These are phyloP conservation scores for Mycena rosella DNA, from an alignment of 768 basidiomycete species.

Conservation along the genomic window DNA sequence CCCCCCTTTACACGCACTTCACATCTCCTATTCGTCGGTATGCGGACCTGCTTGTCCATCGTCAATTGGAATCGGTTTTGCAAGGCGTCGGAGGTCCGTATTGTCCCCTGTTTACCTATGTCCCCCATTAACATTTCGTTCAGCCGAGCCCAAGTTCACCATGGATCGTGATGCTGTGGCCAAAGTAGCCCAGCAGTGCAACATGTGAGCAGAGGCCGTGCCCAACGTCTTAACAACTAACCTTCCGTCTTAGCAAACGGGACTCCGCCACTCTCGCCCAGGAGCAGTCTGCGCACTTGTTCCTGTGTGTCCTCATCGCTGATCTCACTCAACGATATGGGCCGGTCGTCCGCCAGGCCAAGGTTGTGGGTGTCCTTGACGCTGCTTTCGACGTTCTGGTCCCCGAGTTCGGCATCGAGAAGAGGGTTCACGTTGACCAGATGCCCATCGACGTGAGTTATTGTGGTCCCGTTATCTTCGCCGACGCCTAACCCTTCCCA, in stretches of 20 bases:
- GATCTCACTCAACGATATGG: slow-evolving; percentile 96
- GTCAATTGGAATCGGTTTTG: slow-evolving; percentile 92
- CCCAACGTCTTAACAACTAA: slow-evolving; percentile 16
- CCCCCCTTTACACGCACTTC: slow-evolving; percentile 94
- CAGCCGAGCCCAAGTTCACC: slow-evolving; percentile 88
- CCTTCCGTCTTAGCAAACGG: slow-evolving; percentile 70
- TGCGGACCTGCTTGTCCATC: slow-evolving; percentile 95
- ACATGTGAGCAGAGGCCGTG: slow-evolving; percentile 74
- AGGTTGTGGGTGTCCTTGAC: slow-evolving; percentile 95
- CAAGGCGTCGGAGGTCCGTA: slow-evolving; percentile 68
- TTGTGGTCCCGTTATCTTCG: neutral
- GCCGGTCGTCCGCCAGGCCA: slow-evolving; percentile 95
- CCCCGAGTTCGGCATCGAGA: slow-evolving; percentile 98
- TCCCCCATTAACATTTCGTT: slow-evolving; percentile 23
- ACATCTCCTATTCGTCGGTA: slow-evolving; percentile 94
- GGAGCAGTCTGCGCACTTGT: slow-evolving; percentile 96
- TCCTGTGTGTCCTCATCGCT: slow-evolving; percentile 93
- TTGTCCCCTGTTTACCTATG: neutral
- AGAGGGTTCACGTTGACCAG: slow-evolving; percentile 98
- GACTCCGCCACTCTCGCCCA: slow-evolving; percentile 94
- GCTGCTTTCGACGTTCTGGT: slow-evolving; percentile 97
- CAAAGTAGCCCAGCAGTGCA: slow-evolving; percentile 98
- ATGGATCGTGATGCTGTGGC: slow-evolving; percentile 99
- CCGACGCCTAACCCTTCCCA: slow-evolving; percentile 50
- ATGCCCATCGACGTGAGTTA: slow-evolving; percentile 94